phyloP scores from a whole-genome alignment of 495 filamentous ascomycete genomes.

The Penicillium ochrochloron region DNA sequence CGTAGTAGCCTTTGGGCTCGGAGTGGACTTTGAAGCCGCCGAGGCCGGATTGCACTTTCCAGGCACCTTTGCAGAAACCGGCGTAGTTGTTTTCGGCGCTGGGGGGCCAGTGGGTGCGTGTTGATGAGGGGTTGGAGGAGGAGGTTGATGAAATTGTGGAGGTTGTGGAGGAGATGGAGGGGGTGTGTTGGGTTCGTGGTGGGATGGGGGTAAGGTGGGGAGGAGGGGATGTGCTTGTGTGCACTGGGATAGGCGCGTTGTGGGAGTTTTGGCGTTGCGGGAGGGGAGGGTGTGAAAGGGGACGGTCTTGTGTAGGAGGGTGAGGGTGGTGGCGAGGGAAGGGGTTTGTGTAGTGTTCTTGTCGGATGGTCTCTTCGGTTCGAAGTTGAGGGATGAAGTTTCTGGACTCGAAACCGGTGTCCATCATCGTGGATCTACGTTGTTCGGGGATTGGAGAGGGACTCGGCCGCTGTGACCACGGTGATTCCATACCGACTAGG shows the following conservation, averaged over 20 bases:
- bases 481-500: not conserved
- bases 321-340: not conserved
- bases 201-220: not conserved
- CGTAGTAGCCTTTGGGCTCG: constrained; percentile 44
- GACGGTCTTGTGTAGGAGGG: not conserved
- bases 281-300: not conserved
- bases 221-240: constrained; percentile 2
- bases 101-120: constrained; percentile 31
- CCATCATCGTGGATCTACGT: not conserved
- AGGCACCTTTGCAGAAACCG: constrained; percentile 59
- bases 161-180: constrained; percentile 21
- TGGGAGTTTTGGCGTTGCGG: not conserved
- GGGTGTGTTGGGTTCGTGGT: not conserved
- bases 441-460: not conserved
- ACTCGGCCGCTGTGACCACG: not conserved
- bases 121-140: constrained; percentile 16
- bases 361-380: not conserved
- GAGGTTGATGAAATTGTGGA: constrained; percentile 16
- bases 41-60: constrained; percentile 47
- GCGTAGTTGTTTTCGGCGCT: constrained; percentile 49
- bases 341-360: not conserved
- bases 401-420: not conserved
- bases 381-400: not conserved
- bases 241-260: not conserved
- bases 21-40: constrained; percentile 40